Base-by-base conservation (phyloP, 495 filamentous ascomycete genomes). In the Penicillium odoratum region DNA sequence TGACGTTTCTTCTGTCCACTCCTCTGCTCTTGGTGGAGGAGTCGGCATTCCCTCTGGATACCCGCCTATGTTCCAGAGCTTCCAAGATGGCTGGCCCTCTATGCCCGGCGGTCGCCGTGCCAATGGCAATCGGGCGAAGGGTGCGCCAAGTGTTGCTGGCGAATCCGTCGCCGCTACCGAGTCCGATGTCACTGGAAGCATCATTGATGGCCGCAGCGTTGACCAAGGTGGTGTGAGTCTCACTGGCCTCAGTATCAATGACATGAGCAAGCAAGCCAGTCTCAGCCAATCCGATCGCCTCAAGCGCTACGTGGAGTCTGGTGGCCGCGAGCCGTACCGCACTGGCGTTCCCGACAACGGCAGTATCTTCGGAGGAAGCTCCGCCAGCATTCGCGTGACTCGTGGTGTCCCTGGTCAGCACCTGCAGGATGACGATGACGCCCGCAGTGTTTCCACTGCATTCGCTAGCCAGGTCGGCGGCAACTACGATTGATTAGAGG, bases 1-100 rank as follows among this genome's bases (percentile, higher is more conserved):
- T 67, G 94, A 99, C 72, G 91, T 97, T 25, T 97, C 93, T 29
- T 96, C 92, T 1, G 88, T 98, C 36, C 92, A 99, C 69, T 93
- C 93, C 42, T 95, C 91, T 21, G 89, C 93, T 9, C 80, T 97
- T 33, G 91, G 92, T 33, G 91, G 91, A 34, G 92, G 92, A 42
- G 89, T 90, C 43, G 88, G 87, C 13, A 73, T 92, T 45, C 80
- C 87, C 16, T 89, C 90, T 44, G 88, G 88, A 25, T 99, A 92
- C 67, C 94, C 94, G 8, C 89, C 88, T 25, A 96, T 98, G 89
- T 99, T 99, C 73, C 91, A 90, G 51, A 88, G 88, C 71, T 98
- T 99, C 65, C 81, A 86, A 38, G 93, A 97, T 52, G 79, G 87
- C 29, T 99, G 94, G 94, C 95, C 95, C 15, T 80, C 88, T 25